phyloP scores from a whole-genome alignment of 129 eudicot species.

The sunflower (Helianthus annuus) region HanXRQr2.0-SUNRISE NC_035437.2:52244038-52244537 shows the following conservation, averaged over 20 bases:
- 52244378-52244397: slow-evolving; percentile 8
- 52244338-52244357: slow-evolving; percentile 59
- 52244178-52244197: slow-evolving; percentile 19
- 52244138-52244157: slow-evolving; percentile 18
- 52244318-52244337: slow-evolving; percentile 78
- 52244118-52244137: background rate
- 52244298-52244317: slow-evolving; percentile 60
- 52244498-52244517: slow-evolving; percentile 64
- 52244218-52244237: slow-evolving; percentile 77
- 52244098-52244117: background rate
- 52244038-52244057: slow-evolving; percentile 9
- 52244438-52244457: slow-evolving; percentile 74
- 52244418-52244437: slow-evolving; percentile 65
- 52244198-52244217: slow-evolving; percentile 73
- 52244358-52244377: background rate
- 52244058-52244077: slow-evolving; percentile 4
- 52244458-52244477: slow-evolving; percentile 64
- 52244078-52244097: slow-evolving; percentile 5
- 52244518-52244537: slow-evolving; percentile 60
- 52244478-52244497: slow-evolving; percentile 68
- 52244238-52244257: slow-evolving; percentile 70
- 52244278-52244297: slow-evolving; percentile 45
- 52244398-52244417: slow-evolving; percentile 11
- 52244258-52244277: slow-evolving; percentile 63
- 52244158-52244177: slow-evolving; percentile 16